Evolutionary conservation across 345 rosid genomes (phyloP).

Genomic region (Heritiera fomes): DNA sequence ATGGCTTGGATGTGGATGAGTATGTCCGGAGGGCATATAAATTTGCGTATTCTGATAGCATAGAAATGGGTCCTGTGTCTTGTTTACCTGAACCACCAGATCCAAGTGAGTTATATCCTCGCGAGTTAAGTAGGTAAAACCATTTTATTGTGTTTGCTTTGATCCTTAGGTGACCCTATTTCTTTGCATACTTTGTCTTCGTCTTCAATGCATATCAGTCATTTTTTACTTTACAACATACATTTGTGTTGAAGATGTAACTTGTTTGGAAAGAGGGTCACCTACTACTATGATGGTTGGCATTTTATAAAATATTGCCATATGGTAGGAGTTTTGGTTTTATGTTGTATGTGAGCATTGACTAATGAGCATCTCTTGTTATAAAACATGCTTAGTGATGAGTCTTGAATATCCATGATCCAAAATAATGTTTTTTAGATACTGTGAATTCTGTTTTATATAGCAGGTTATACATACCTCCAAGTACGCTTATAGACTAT

Average conservation of each 20-base stretch:
- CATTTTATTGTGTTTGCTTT: constrained; percentile 18
- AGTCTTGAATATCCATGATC: constrained; percentile 18
- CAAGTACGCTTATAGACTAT: no score
- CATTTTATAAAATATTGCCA: constrained; percentile 1
- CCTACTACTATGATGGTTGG: background rate
- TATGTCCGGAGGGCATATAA: constrained; percentile 96
- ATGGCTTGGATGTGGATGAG: constrained; percentile 97
- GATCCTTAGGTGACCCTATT: background rate
- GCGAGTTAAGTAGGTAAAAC: constrained; percentile 82
- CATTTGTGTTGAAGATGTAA: background rate
- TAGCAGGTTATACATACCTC: background rate
- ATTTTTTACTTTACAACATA: background rate
- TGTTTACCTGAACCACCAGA: constrained; percentile 96
- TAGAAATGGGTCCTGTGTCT: constrained; percentile 90
- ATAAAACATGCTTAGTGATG: constrained; percentile 17
- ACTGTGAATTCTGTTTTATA: background rate
- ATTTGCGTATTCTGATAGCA: constrained; percentile 96
- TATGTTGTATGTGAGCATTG: background rate
- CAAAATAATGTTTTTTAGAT: background rate
- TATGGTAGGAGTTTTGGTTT: constrained; percentile 2
- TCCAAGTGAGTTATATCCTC: constrained; percentile 92
- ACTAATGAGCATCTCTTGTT: background rate
- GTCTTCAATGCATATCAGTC: background rate
- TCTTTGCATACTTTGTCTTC: no score
- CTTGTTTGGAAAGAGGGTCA: constrained; percentile 14